Base-by-base conservation (phyloP, 208 protist species). In the Acanthamoeba culbertsoni region DNA sequence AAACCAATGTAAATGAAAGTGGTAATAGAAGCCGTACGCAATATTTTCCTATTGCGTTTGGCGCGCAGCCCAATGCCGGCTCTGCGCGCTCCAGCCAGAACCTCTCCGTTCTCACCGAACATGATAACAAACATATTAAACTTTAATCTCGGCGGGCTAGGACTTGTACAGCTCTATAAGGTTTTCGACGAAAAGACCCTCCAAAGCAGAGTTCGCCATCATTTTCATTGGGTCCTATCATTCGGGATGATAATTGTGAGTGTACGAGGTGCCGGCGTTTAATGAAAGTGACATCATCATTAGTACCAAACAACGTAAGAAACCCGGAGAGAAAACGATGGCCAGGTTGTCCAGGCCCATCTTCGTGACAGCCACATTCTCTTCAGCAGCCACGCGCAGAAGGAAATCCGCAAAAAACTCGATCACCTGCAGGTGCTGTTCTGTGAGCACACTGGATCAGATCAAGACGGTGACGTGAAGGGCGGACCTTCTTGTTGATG, bases 261-360 rank as follows among this genome's bases (percentile, higher is more conserved):
- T n/a, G n/a, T n/a, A n/a, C n/a, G n/a, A n/a, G 59, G 3, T 37
- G 59, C 59, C n/a, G 59, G 59, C 59, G 59, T 68, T 8, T 55
- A 55, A 18, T 55, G 48, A 18, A 23, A 18, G 48, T 55, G 48
- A 55, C 48, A 18, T 55, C 48, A 55, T 55, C 48, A 18, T 23
- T 55, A 55, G 48, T 55, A 63, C 57, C 59, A 68, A 33, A 68
- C 82, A 90, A 6, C 82, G 82, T 31, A 90, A 40, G 46, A 90
- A 90, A 31, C 82, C 82, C 0, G 82, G 82, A 65, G 82, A 57
- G 31, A 90, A 90, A 37, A 90, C 33, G 37, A 90, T 90, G 82
- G 28, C 53, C 82, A 90, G 46, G 82, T 90, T 90, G 46, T 90
- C 55, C 23, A 65, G 37, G 33, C 55, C 82, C 82, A 90, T 90